Evolutionary conservation across 345 rosid species (phyloP).

Genomic region (rapeseed (Brassica napus)): Da-Ae NC_063441.1:1952001-1952500

Average conservation of each 20-base stretch:
- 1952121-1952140: slow-evolving; percentile 89
- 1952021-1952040: slow-evolving; percentile 5
- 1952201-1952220: slow-evolving; percentile 65
- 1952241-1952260: slow-evolving; percentile 47
- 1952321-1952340: slow-evolving; percentile 38
- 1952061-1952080: slow-evolving; percentile 91
- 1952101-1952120: slow-evolving; percentile 93
- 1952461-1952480: slow-evolving; percentile 82
- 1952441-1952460: slow-evolving; percentile 80
- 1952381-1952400: slow-evolving; percentile 83
- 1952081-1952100: slow-evolving; percentile 76
- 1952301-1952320: slow-evolving; percentile 46
- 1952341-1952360: slow-evolving; percentile 38
- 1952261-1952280: slow-evolving; percentile 44
- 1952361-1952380: slow-evolving; percentile 44
- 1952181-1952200: slow-evolving; percentile 70
- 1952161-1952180: slow-evolving; percentile 64
- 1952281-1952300: slow-evolving; percentile 45
- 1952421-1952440: slow-evolving; percentile 79
- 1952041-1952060: slow-evolving; percentile 87
- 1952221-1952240: slow-evolving; percentile 53
- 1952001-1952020: too few relatives aligned
- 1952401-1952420: slow-evolving; percentile 72
- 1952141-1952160: slow-evolving; percentile 98
- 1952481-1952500: slow-evolving; percentile 76